Conservation (phyloP, 192 early-diverging fungal species). For the Coemansia sp. region DNA sequence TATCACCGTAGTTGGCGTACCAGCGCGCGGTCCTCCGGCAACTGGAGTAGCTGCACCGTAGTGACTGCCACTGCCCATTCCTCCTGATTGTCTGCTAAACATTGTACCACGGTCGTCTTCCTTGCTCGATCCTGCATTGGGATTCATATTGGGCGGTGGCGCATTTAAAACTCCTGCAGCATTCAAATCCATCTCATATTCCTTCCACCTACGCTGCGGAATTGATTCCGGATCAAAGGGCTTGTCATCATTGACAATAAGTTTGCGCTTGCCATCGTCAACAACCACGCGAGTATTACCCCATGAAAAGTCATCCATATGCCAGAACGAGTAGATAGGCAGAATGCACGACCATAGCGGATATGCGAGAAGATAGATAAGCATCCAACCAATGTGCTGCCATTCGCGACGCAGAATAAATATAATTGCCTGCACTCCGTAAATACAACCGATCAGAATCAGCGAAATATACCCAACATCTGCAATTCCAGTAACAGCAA, state of each 20-base stretch:
- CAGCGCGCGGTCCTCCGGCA: conserved; percentile 19
- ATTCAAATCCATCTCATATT: conserved; percentile 79
- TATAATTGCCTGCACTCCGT: conserved; percentile 85
- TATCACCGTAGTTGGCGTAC: conserved; percentile 33
- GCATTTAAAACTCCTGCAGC: conserved; percentile 42
- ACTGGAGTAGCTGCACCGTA: conserved; percentile 17
- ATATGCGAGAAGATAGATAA: conserved; percentile 83
- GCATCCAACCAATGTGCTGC: conserved; percentile 82
- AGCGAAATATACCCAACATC: conserved; percentile 78
- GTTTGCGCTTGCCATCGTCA: conserved; percentile 65
- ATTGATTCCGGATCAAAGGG: conserved; percentile 85
- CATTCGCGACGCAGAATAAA: conserved; percentile 75
- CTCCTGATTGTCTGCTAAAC: conserved; percentile 26
- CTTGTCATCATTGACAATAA: conserved; percentile 68
- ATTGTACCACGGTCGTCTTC: conserved; percentile 37
- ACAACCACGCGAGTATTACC: conserved; percentile 90
- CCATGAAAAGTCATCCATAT: conserved; percentile 99
- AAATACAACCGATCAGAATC: conserved; percentile 75
- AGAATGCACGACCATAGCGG: conserved; percentile 91
- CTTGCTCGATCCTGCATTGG: conserved; percentile 32
- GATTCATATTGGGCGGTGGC: conserved; percentile 50
- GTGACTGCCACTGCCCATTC: conserved; percentile 18
- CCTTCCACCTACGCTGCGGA: conserved; percentile 81
- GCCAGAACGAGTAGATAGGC: conserved; percentile 96
- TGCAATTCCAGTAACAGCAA: conserved; percentile 59